Evolutionary conservation across 148 eudicot genomes (phyloP), one percentile per base, ranked within the genome.

Genomic region (Selenicereus undatus): DNA sequence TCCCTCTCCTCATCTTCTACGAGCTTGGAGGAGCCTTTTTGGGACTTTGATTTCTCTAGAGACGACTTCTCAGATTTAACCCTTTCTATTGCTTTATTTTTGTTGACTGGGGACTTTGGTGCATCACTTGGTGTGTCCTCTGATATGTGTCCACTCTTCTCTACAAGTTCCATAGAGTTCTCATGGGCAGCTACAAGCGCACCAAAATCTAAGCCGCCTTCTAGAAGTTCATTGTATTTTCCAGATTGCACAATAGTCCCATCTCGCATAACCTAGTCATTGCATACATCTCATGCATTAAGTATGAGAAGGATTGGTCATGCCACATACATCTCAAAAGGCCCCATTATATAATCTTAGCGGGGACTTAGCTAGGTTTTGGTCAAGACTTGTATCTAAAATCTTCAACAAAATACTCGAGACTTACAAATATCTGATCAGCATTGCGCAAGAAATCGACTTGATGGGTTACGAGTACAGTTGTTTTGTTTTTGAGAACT

Each of bases 391-490:
- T 32, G 32, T 32, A 32, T 32, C 32, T 32, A 32, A 32, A 32
- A 1, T 32, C 2, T 32, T 32, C 32, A 32, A 32, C 32, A 32
- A 0, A 32, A 32, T 10, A 45, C 9, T 45, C 11, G 11, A 50
- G 9, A 1, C 93, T 84, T 83, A 93, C 99, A 78, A 93, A 74
- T 79, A 96, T 96, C 35, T 85, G 93, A 84, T 96, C 97, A 74
- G 89, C 91, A 89, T 96, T 96, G 71, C 91, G 97, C 89, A 96
- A 81, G 88, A 96, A 96, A 81, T 96, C 99, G 11, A 96, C 98
- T 88, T 96, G 99, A 79, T 96, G 99, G 1, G 99, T 96, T 26
- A 96, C 99, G 35, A 96, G 99, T 78, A 96, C 68, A 48, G 93
- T 79, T 48, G 99, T 96, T 86, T 93, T 96, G 30, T 87, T 86